A percentile compares a stretch with the other conserved stretches of the same genome.
Evolutionary conservation across 1,284 basidiomycete genomes (phyloP).

Genomic region (Ceratobasidium sp.): DNA sequence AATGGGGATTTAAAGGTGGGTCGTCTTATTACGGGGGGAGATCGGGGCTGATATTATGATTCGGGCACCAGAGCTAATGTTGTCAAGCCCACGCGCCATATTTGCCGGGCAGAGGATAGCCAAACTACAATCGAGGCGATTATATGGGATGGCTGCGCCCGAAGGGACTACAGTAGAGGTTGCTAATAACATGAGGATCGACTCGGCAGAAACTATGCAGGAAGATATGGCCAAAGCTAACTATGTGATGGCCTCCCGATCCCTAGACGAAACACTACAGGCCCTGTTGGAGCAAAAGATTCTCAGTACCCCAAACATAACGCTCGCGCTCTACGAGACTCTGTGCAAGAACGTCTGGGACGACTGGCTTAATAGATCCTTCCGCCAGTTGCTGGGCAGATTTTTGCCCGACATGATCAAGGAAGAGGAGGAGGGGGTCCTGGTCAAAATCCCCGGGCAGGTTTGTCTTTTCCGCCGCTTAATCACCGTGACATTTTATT

Average conservation of each 20-base stretch:
- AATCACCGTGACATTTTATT: background rate
- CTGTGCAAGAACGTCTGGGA: conserved; percentile 13
- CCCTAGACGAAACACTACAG: background rate
- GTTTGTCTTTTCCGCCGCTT: background rate
- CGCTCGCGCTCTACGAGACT: conserved; percentile 1
- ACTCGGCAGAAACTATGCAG: background rate
- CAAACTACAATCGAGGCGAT: background rate
- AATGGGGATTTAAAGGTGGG: conserved; percentile 26
- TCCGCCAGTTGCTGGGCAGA: background rate
- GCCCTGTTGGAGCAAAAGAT: background rate
- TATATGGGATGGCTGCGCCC: background rate
- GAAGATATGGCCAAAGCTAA: too few species aligned
- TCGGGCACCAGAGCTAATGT: background rate
- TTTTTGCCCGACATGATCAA: background rate
- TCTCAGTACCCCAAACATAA: background rate
- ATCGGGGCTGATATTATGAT: background rate
- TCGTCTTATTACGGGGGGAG: too few species aligned
- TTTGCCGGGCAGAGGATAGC: background rate
- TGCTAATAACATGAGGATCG: background rate
- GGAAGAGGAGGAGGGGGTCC: background rate
- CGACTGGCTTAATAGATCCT: conserved; percentile 10
- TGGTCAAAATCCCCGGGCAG: background rate
- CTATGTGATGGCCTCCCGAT: conserved; percentile 6
- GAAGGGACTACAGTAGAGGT: background rate
- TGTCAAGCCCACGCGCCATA: background rate